Base-by-base conservation (phyloP, 108 stramenopile species). In the Cyclostephanos tholiformis region DNA sequence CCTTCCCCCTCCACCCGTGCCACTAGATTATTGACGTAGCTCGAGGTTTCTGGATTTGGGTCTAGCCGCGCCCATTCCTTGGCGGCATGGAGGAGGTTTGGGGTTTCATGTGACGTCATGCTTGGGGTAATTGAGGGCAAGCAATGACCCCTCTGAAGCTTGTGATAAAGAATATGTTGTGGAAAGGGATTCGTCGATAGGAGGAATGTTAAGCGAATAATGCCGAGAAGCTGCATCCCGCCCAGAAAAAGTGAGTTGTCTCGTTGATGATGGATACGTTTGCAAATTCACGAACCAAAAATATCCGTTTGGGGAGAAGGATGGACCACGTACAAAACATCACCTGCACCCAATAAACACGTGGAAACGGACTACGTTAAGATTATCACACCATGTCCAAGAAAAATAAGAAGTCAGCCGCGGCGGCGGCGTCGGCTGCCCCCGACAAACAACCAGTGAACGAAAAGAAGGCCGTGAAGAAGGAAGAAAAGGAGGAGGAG, bases 11-110 rank as follows among this genome's bases (percentile, higher is more conserved):
- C 68, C 19, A 80, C 70, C 36, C 62, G 49, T 6, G 76, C 58
- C 4, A 90, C 23, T 10, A 91, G 67, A 25, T 76, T 67, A 39
- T 71, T 43, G 23, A 89, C 77, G 69, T 85, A 77, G 43, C 68
- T 56, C 6, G 79, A 26, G 23, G 93, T 94, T 9, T 27, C 75
- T 59, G 83, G 75, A 70, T 95, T 95, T 4, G 91, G 94, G 71
- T 95, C 94, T 48, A 64, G 65, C 1, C 63, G 46, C 1, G 69
- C 51, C 94, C 94, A 95, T 79, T 83, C 60, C 53, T 76, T 62
- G 29, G 90, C 92, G 63, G 52, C 49, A 19, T 58, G 43, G 20
- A 72, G 67, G 25, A 79, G 67, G 57, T 66, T 9, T 26, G 66
- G 46, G 57, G 57, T 29, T 60, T 1, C 59, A 35, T 35, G 30